phyloP scores from a whole-genome alignment of 345 rosid genomes.

The Melaleuca alternifolia region DNA sequence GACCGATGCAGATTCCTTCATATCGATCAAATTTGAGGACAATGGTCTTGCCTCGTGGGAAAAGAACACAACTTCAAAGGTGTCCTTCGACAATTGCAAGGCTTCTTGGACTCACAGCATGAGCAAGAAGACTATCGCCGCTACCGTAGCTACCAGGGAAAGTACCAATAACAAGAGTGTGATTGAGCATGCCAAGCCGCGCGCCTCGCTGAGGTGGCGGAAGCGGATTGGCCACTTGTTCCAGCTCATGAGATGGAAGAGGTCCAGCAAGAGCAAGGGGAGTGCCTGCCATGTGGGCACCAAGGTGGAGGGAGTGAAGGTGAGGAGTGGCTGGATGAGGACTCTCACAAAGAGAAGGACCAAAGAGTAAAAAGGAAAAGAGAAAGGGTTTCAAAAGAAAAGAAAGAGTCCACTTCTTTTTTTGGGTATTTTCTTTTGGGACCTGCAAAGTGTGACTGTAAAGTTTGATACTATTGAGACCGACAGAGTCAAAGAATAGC shows the following conservation, averaged over 20 bases:
- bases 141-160: not conserved
- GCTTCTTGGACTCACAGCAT: constrained; percentile 20
- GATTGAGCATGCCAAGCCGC: constrained; percentile 53
- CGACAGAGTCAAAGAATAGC: not conserved
- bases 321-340: constrained; percentile 80
- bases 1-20: constrained; percentile 65
- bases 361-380: constrained; percentile 18
- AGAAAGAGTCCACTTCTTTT: not conserved
- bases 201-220: constrained; percentile 73
- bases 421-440: not conserved
- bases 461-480: not conserved
- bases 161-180: constrained; percentile 33
- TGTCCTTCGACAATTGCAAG: constrained; percentile 36
- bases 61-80: constrained; percentile 43
- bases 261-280: constrained; percentile 50
- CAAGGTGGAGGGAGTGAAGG: constrained; percentile 67
- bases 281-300: constrained; percentile 56
- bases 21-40: constrained; percentile 82
- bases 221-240: constrained; percentile 74
- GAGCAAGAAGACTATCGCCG: not conserved
- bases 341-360: constrained; percentile 64
- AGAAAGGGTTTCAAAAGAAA: not conserved
- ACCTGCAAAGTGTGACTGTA: not conserved
- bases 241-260: constrained; percentile 71
- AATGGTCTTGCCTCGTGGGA: constrained; percentile 91